Evolutionary conservation across 148 eudicot species (phyloP).

Genomic region (Rhododendron kiyosumense): DNA sequence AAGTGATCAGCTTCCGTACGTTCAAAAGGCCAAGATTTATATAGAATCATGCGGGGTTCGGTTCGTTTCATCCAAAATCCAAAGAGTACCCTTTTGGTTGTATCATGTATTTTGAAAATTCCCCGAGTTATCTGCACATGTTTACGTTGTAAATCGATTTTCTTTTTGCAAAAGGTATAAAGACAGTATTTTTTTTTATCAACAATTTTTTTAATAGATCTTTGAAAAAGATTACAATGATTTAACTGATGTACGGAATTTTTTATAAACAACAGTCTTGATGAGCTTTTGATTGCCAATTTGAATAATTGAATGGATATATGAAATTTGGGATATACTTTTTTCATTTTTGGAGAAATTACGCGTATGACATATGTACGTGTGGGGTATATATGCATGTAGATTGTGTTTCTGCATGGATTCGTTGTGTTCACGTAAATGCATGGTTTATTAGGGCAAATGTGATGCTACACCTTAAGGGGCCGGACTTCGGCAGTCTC

Average conservation of each 20-base stretch:
- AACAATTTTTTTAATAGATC: no score
- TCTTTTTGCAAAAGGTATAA: not conserved
- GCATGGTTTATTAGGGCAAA: not conserved
- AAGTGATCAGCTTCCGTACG: not conserved
- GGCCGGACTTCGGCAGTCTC: conserved; percentile 30
- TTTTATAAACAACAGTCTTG: not conserved
- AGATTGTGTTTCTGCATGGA: not conserved
- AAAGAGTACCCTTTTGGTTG: no score
- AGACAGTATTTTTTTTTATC: no score
- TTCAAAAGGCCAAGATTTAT: not conserved
- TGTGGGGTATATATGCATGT: not conserved
- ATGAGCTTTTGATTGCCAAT: not conserved
- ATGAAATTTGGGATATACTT: not conserved
- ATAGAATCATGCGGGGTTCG: not conserved
- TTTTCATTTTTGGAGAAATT: not conserved
- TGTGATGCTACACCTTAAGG: conserved; percentile 41
- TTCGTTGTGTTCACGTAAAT: not conserved
- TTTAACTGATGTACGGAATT: no score
- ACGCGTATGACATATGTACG: not conserved
- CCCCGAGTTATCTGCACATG: not conserved
- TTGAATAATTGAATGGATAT: not conserved
- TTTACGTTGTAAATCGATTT: not conserved
- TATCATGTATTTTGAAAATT: not conserved
- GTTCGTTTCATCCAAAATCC: no score
- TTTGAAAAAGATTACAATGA: no score